Evolutionary conservation across 73 alveolate genomes (phyloP).

Genomic region (Paraurostyla sp.): DNA sequence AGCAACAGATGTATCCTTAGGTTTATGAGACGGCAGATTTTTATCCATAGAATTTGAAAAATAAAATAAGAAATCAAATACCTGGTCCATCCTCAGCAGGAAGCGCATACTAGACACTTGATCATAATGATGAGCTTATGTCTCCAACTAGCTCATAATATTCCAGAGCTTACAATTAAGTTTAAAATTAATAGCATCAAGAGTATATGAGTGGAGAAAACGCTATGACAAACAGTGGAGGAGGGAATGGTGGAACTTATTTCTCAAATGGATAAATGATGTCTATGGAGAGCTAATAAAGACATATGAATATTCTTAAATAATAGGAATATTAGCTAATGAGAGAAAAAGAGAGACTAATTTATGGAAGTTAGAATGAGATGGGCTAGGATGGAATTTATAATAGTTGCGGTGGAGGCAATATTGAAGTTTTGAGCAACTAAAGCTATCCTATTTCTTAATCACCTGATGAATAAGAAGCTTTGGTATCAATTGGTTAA

Average conservation of each 20-base stretch:
- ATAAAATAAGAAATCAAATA: not conserved
- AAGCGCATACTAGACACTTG: too few relatives aligned
- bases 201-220: not conserved
- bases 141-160: too few relatives aligned
- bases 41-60: constrained; percentile 4
- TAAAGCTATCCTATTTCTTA: not conserved
- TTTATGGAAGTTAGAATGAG: constrained; percentile 30
- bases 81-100: too few relatives aligned
- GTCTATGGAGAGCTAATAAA: not conserved
- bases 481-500: too few relatives aligned
- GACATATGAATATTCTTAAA: constrained; percentile 14
- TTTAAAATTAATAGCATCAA: not conserved
- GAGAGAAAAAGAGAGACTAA: not conserved
- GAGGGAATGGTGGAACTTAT: too few relatives aligned
- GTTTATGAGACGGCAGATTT: constrained; percentile 58
- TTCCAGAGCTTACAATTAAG: too few relatives aligned
- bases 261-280: not conserved
- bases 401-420: constrained; percentile 25
- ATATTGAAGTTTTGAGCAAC: not conserved
- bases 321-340: not conserved
- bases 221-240: too few relatives aligned
- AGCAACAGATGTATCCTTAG: not conserved
- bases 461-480: not conserved
- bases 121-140: too few relatives aligned
- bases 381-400: not conserved